Evolutionary conservation across 805 yeast species (phyloP).

Genomic region (Jamesozyma spencerorum): DNA sequence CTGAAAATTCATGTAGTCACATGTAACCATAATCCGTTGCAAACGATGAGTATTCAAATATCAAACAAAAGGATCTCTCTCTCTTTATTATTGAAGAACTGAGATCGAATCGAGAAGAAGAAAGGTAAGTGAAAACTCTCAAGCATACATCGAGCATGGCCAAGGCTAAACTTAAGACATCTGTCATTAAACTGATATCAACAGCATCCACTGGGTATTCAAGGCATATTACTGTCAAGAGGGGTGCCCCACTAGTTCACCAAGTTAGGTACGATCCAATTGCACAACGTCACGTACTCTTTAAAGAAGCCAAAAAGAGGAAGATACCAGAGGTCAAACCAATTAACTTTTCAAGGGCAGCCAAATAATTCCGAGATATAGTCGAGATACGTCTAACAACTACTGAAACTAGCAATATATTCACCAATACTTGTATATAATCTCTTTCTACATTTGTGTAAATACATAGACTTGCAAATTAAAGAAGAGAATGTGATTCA

Average conservation of each 20-base stretch:
- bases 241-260: constrained; percentile 68
- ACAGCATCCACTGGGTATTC: constrained; percentile 85
- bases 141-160: constrained; percentile 25
- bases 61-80: too few relatives aligned
- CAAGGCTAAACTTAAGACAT: constrained; percentile 63
- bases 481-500: too few relatives aligned
- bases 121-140: too few relatives aligned
- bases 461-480: too few relatives aligned
- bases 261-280: constrained; percentile 83
- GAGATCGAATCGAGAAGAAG: not conserved
- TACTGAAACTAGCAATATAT: too few relatives aligned
- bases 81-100: too few relatives aligned
- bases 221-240: constrained; percentile 70
- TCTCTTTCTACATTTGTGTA: too few relatives aligned
- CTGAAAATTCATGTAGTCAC: too few relatives aligned
- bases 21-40: too few relatives aligned
- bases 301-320: constrained; percentile 82
- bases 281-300: constrained; percentile 84
- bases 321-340: constrained; percentile 52
- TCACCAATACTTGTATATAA: too few relatives aligned
- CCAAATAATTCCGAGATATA: constrained; percentile 1
- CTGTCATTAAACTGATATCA: constrained; percentile 78
- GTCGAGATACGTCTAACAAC: too few relatives aligned
- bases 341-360: constrained; percentile 38
- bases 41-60: too few relatives aligned